These are phyloP conservation scores for Acer saccharum DNA, from an alignment of 345 rosid genomes.

Conservation along the genomic window DNA sequence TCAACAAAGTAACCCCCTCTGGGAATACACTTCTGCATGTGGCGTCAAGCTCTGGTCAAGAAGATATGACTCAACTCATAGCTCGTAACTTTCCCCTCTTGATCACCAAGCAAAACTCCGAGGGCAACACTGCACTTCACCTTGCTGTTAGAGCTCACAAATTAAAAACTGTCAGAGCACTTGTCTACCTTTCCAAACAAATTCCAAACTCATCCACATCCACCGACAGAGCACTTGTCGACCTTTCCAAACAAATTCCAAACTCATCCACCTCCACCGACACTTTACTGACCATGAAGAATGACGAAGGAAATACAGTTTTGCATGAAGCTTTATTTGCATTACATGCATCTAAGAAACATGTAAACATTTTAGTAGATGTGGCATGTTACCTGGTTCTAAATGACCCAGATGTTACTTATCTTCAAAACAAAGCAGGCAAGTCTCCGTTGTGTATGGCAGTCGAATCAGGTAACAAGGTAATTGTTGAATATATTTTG, in stretches of 20 bases:
- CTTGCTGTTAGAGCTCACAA: slow-evolving; percentile 28
- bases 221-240: slow-evolving; percentile 11
- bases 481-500: background rate
- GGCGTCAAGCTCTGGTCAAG: slow-evolving; percentile 12
- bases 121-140: slow-evolving; percentile 33
- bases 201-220: background rate
- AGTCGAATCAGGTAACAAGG: background rate
- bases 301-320: slow-evolving; percentile 32
- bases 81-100: background rate
- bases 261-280: background rate
- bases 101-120: background rate
- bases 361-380: background rate
- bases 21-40: background rate
- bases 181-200: slow-evolving; percentile 1
- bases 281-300: slow-evolving; percentile 17
- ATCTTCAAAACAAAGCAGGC: background rate
- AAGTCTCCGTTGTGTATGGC: slow-evolving; percentile 12
- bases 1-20: too few species aligned
- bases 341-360: background rate
- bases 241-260: background rate
- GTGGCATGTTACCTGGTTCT: background rate
- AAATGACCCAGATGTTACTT: background rate
- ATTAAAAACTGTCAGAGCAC: slow-evolving; percentile 10
- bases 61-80: background rate
- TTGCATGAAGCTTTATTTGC: slow-evolving; percentile 25